Evolutionary conservation across 306 rosid species (phyloP), one percentile per base, ranked within the genome.

Genomic region (Dryas alaskensis): DNA sequence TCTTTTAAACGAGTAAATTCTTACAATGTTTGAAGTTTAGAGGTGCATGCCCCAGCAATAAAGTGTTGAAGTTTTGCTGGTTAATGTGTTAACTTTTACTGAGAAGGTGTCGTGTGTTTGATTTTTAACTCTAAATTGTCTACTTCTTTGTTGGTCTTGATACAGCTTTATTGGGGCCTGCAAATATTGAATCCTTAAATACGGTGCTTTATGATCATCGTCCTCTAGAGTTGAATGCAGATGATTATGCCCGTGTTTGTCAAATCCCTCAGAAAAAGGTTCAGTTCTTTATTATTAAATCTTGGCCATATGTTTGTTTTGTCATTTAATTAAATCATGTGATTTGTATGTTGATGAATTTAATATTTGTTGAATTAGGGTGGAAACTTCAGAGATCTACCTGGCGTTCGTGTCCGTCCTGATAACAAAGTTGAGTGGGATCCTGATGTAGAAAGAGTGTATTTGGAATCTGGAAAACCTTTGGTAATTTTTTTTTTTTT

Each of bases 371-470:
- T 10, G n/a, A 39, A 22, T 16, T 8, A 93, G 97, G 98, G 98
- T n/a, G 98, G 80, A 27, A 83, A 86, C 52, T 93, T 90, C 19
- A 83, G 98, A 77, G 89, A 93, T 75, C 74, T 93, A n/a, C 89
- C 91, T 0, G 97, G 98, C 57, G 97, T 93, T 68, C 84, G 73
- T 17, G 90, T 89, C 17, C 75, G 90, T 2, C 27, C 67, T 0
- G 87, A 86, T 52, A 91, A 89, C 3, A 89, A 11, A 68, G 98
- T 90, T 7, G 88, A 81, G 49, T 86, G 87, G 87, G 96, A 90
- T 80, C 92, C 97, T 8, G 44, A 57, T 2, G 71, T 87, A 2
- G 13, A 79, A 47, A 90, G 98, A 27, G 84, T 76, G 3, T 75
- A 74, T 37, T 76, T 93, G 77, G 74, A 82, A 22, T 93, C 98